Base-by-base conservation (phyloP, 2,329 filamentous ascomycete species). In the Metarhizium humberi region DNA sequence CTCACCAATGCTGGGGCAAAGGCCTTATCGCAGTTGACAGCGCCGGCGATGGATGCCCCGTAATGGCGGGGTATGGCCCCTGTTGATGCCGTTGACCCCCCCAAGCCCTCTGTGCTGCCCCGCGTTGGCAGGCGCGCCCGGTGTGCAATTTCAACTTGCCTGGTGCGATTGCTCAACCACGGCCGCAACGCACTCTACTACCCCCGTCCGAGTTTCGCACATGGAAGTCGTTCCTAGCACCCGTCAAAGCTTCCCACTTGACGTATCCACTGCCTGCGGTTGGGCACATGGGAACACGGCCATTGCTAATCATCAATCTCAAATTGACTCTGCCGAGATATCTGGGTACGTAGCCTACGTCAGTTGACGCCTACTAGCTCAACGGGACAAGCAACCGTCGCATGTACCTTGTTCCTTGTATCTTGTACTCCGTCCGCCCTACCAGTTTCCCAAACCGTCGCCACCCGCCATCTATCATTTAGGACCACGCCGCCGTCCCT, bases 401-500 rank as follows among this genome's bases (percentile, higher is more conserved):
- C n/a, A 25, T 11, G 32, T 34, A 34, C 32, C 32, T 8, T 11
- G 32, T 45, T 6, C 42, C 16, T 8, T 6, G 6, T 45, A 25
- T 16, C 16, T 20, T 16, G 42, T 25, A 20, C 42, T 45, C 18
- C 6, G 16, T 45, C 42, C 18, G 7, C 42, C 18, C 16, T 25
- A 45, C 42, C 18, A 34, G 14, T n/a, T 45, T 20, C 25, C 40
- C 18, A 29, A 48, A 29, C 54, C 32, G 34, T 58, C 54, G 51
- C 51, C 51, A 50, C 54, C 36, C 54, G n/a, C 6, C n/a, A 45
- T 6, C 18, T 20, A 45, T 7, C 6, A 8, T 10, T 42, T 52
- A 52, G 54, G 54, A 54, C 51, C 18, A 47, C 54, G 51, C 48
- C 56, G 53, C 36, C 42, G 51, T 50, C 56, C 51, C 50, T 32